Evolutionary conservation across 441 rosid species (phyloP), one percentile per base, ranked within the genome.

Genomic region (Eruca vesicaria): DNA sequence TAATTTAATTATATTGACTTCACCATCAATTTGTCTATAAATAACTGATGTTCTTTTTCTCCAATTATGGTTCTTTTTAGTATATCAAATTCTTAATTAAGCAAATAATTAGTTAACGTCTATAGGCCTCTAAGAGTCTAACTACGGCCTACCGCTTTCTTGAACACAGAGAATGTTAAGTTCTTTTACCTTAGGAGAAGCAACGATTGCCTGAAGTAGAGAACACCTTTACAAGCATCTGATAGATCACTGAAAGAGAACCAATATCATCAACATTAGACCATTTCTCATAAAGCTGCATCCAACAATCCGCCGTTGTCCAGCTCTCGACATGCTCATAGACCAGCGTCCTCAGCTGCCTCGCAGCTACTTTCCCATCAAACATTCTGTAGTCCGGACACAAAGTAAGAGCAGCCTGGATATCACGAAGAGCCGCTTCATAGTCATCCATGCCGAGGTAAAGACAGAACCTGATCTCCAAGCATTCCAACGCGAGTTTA

Each of bases 281-380:
- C 98, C 99, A 96, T 74, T 92, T 85, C 69, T 91, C 97, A 78
- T 93, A 96, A 77, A 96, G 78, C 66, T 96, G 99, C 89, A 93
- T 80, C 99, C 99, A 96, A 81, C 97, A 96, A 86, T 96, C 99
- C 0, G 98, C 99, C 1, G 97, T 86, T 55, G 98, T 93, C 98
- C 97, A 96, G 68, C 74, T 86, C 55, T 87, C 97, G 23, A 91
- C 88, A 78, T 96, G 98, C 85, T 90, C 99, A 65, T 86, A 87
- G 52, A 96, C 98, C 59, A 96, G 97, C 1, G 85, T 91, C 11
- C 90, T 83, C 6, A 96, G 89, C 71, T 96, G 96, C 74, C 90
- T 82, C 4, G 93, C 99, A 18, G 96, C 94, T 19, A 87, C 99
- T 78, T 96, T 90, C 69, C 99, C 97, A 79, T 87, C 95, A 68